Evolutionary conservation across 106 monocot species (phyloP).

Genomic region (Dendrobium chrysotoxum): DNA sequence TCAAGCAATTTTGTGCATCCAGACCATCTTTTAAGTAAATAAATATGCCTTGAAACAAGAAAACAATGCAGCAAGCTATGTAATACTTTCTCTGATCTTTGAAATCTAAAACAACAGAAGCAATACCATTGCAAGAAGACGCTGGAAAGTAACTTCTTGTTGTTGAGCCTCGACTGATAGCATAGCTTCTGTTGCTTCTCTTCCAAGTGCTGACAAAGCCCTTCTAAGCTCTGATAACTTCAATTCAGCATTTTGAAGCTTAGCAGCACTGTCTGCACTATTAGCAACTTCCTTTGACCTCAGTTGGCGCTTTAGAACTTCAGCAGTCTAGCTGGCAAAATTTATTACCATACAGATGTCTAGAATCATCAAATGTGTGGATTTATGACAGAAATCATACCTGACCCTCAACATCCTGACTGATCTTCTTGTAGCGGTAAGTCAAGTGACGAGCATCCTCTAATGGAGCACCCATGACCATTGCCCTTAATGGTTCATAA

Average conservation of each 20-base stretch:
- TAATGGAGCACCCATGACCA: constrained; percentile 84
- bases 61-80: background rate
- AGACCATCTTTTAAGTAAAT: background rate
- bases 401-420: constrained; percentile 85
- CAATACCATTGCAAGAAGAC: constrained; percentile 67
- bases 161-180: constrained; percentile 71
- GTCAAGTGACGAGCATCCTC: constrained; percentile 96
- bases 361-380: background rate
- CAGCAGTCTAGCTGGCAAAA: constrained; percentile 46
- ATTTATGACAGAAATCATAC: constrained; percentile 20
- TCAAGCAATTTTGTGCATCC: background rate
- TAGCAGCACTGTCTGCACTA: constrained; percentile 38
- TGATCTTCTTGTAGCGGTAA: constrained; percentile 65
- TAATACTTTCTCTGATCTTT: background rate
- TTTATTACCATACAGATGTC: background rate
- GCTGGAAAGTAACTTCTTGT: constrained; percentile 67
- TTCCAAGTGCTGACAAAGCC: constrained; percentile 64
- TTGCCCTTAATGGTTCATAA: constrained; percentile 65
- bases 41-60: background rate
- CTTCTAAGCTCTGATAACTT: constrained; percentile 71
- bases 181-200: constrained; percentile 91
- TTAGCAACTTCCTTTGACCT: constrained; percentile 56
- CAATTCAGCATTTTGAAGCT: constrained; percentile 74
- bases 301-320: constrained; percentile 64
- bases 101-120: background rate